These are phyloP conservation scores for Mycena pura DNA, from an alignment of 768 basidiomycete genomes.

Conservation along the genomic window DNA sequence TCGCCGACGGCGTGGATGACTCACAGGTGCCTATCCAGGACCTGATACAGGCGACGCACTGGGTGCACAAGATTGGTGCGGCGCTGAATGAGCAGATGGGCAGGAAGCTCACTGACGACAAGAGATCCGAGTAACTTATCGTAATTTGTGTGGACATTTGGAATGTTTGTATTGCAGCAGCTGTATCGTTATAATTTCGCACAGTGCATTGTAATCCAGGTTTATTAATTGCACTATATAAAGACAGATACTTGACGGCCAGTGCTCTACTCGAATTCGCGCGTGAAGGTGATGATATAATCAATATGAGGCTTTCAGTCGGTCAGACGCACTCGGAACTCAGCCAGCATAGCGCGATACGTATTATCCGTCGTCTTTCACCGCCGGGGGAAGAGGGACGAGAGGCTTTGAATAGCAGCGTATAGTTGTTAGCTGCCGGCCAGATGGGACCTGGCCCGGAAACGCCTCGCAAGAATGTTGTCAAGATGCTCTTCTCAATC, in stretches of 20 bases:
- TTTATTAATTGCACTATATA: no score
- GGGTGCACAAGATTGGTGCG: conserved; percentile 54
- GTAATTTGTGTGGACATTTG: neutral
- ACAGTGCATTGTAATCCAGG: no score
- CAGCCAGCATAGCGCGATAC: no score
- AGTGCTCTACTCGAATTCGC: no score
- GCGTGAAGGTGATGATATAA: no score
- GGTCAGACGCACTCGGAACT: no score
- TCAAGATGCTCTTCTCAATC: neutral
- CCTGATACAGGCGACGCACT: conserved; percentile 50
- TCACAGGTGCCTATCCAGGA: conserved; percentile 60
- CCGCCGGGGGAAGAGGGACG: neutral
- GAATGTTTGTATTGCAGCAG: neutral
- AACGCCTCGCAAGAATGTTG: neutral
- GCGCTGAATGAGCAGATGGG: conserved; percentile 54
- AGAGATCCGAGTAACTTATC: neutral
- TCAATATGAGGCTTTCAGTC: no score
- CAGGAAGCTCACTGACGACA: conserved; percentile 35
- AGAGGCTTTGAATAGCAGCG: neutral
- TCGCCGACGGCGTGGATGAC: conserved; percentile 44
- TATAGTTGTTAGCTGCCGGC: neutral
- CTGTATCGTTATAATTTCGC: conserved; percentile 14
- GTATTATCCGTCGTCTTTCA: no score
- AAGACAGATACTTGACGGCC: no score
- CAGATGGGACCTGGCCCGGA: neutral